phyloP scores from a whole-genome alignment of 2,329 filamentous ascomycete genomes.

The Exophiala oligosperma region DNA sequence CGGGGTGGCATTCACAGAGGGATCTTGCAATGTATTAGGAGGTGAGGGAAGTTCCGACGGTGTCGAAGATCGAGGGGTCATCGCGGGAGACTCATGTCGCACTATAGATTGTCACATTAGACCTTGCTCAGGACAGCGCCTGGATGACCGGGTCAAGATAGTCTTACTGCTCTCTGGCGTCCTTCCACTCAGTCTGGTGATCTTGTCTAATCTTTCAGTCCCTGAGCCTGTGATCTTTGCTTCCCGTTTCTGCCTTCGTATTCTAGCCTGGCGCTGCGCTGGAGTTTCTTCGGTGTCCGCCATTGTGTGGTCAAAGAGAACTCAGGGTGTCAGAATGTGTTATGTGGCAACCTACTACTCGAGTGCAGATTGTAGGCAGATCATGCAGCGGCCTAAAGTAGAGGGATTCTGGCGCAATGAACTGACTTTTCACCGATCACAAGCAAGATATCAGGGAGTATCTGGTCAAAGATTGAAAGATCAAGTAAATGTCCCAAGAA shows the following conservation, averaged over 20 bases:
- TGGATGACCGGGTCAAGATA: not conserved
- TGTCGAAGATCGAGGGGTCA: slow-evolving; percentile 33
- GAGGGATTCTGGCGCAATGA: no score
- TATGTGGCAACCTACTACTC: not conserved
- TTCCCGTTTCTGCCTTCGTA: slow-evolving; percentile 63
- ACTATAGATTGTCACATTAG: slow-evolving; percentile 25
- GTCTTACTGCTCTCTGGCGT: slow-evolving; percentile 42
- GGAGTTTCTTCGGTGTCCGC: slow-evolving; percentile 43
- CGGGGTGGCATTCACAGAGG: slow-evolving; percentile 23
- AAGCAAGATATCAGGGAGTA: no score
- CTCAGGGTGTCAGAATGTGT: not conserved
- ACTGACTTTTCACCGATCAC: no score
- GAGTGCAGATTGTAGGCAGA: no score
- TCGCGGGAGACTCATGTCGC: slow-evolving; percentile 29
- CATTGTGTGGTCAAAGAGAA: not conserved
- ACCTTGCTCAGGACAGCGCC: not conserved
- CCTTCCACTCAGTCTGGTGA: slow-evolving; percentile 60
- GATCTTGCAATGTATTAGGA: slow-evolving; percentile 4
- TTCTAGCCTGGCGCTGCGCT: slow-evolving; percentile 54
- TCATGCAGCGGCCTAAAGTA: no score
- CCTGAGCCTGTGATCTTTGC: slow-evolving; percentile 62
- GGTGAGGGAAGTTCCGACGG: slow-evolving; percentile 27
- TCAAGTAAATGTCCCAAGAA: no score
- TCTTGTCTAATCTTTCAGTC: slow-evolving; percentile 60
- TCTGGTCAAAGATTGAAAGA: no score